These are phyloP conservation scores for Rosa chinensis DNA, from an alignment of 306 rosid species.

Conservation along the genomic window DNA sequence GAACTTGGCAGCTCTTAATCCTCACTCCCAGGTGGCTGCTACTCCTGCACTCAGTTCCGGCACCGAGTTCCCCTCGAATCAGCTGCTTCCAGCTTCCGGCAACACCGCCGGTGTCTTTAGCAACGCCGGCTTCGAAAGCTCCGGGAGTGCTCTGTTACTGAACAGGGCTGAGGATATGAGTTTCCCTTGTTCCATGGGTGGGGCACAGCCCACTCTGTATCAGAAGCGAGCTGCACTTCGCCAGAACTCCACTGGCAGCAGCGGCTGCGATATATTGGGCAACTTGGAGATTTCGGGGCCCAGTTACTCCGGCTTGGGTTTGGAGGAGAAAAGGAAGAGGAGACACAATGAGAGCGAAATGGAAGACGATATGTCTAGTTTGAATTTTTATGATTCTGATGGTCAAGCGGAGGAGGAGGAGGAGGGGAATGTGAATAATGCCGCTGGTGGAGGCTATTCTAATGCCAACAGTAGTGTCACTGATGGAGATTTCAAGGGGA, in stretches of 20 bases:
- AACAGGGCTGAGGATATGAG: slow-evolving; percentile 41
- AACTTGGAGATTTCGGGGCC: slow-evolving; percentile 46
- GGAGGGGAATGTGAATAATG: slow-evolving; percentile 19
- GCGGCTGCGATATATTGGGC: slow-evolving; percentile 22
- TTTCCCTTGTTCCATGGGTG: slow-evolving; percentile 12
- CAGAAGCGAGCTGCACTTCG: slow-evolving; percentile 64
- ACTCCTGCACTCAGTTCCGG: too few species aligned
- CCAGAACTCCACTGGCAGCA: slow-evolving; percentile 20
- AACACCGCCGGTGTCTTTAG: neutral
- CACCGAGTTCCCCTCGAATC: slow-evolving; percentile 35
- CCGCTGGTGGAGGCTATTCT: slow-evolving; percentile 40
- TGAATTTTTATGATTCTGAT: slow-evolving; percentile 68
- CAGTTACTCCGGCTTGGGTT: slow-evolving; percentile 29
- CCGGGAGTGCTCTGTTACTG: slow-evolving; percentile 42
- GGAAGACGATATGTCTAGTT: slow-evolving; percentile 27
- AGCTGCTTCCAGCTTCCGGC: slow-evolving; percentile 31
- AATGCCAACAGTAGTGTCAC: slow-evolving; percentile 41
- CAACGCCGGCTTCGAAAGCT: slow-evolving; percentile 30
- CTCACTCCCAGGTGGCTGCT: too few species aligned
- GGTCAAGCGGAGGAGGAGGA: slow-evolving; percentile 47
- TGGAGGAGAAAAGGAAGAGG: slow-evolving; percentile 42
- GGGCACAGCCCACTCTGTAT: slow-evolving; percentile 65
- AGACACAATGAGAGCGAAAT: slow-evolving; percentile 38
- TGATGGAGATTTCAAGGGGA: slow-evolving; percentile 54
- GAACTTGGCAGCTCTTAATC: slow-evolving; percentile 32